A percentile compares a stretch with the other conserved stretches of the same genome.
Evolutionary conservation across 805 yeast species (phyloP).

Genomic region (Ogataea methanolica): DNA sequence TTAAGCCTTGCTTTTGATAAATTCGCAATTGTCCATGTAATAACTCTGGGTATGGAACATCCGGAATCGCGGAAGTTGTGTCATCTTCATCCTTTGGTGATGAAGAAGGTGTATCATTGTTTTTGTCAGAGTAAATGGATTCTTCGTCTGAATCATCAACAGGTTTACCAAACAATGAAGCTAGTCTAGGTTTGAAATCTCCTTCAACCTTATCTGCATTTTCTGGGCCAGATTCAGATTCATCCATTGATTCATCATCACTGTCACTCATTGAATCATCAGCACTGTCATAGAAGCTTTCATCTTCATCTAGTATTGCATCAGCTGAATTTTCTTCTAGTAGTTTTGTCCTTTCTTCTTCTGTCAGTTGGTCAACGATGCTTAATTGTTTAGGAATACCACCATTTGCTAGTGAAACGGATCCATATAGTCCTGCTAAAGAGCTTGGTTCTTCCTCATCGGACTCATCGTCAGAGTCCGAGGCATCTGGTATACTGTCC

Average conservation of each 20-base stretch:
- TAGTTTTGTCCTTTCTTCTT: constrained; percentile 19
- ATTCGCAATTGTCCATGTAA: constrained; percentile 80
- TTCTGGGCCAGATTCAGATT: constrained; percentile 13
- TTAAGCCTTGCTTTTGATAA: constrained; percentile 93
- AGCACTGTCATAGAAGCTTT: constrained; percentile 5
- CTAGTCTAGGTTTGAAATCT: constrained; percentile 27
- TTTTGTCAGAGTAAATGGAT: constrained; percentile 28
- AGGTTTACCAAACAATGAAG: constrained; percentile 33
- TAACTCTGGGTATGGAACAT: constrained; percentile 73
- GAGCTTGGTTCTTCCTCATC: constrained; percentile 12
- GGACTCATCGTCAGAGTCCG: constrained; percentile 17
- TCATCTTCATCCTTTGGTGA: constrained; percentile 30
- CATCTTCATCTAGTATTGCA: constrained; percentile 21
- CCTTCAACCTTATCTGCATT: constrained; percentile 17
- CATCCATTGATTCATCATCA: constrained; percentile 14
- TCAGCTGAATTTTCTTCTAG: constrained; percentile 14
- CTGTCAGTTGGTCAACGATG: constrained; percentile 25
- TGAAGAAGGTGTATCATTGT: constrained; percentile 31
- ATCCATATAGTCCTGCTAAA: constrained; percentile 33
- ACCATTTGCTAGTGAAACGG: constrained; percentile 5
- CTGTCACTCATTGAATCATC: constrained; percentile 18
- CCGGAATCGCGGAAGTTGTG: constrained; percentile 40
- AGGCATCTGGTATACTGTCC: constrained; percentile 16
- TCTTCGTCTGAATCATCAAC: constrained; percentile 33
- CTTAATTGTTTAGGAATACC: constrained; percentile 7